phyloP scores from a whole-genome alignment of 345 rosid species.

The Camelina laxa region DNA sequence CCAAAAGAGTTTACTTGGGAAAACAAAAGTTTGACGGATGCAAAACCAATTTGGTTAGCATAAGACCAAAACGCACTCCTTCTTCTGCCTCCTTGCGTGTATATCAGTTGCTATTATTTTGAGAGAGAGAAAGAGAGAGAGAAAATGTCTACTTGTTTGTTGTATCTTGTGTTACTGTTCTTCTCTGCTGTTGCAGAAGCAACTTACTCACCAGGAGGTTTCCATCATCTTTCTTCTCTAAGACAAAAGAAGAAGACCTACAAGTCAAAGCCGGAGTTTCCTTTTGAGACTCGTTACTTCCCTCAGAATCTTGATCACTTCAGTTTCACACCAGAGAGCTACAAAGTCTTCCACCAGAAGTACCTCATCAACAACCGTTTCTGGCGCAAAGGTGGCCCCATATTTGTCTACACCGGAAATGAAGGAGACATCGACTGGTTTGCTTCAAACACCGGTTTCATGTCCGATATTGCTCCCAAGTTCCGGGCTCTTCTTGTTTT shows the following conservation, averaged over 20 bases:
- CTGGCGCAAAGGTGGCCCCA: constrained; percentile 66
- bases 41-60: constrained; percentile 30
- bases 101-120: constrained; percentile 15
- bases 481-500: constrained; percentile 77
- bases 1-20: constrained; percentile 43
- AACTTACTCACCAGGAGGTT: constrained; percentile 37
- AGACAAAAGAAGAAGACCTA: constrained; percentile 39
- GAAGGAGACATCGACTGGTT: constrained; percentile 90
- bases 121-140: background rate
- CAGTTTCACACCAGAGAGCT: constrained; percentile 63
- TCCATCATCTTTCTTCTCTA: constrained; percentile 42
- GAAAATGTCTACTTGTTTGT: constrained; percentile 30
- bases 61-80: constrained; percentile 25
- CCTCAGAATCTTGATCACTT: constrained; percentile 81
- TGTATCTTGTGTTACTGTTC: constrained; percentile 32
- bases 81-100: constrained; percentile 2
- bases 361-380: constrained; percentile 60
- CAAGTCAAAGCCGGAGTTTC: constrained; percentile 43
- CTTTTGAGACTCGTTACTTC: constrained; percentile 59
- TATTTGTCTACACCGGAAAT: constrained; percentile 79
- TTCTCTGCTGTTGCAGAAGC: constrained; percentile 33
- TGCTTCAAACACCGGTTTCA: constrained; percentile 80
- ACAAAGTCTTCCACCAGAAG: constrained; percentile 65
- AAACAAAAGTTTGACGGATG: constrained; percentile 30
- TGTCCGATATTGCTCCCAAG: constrained; percentile 83